These are phyloP conservation scores for Umbelopsis isabellina DNA, from an alignment of 192 early-diverging fungal species.

Conservation along the genomic window DNA sequence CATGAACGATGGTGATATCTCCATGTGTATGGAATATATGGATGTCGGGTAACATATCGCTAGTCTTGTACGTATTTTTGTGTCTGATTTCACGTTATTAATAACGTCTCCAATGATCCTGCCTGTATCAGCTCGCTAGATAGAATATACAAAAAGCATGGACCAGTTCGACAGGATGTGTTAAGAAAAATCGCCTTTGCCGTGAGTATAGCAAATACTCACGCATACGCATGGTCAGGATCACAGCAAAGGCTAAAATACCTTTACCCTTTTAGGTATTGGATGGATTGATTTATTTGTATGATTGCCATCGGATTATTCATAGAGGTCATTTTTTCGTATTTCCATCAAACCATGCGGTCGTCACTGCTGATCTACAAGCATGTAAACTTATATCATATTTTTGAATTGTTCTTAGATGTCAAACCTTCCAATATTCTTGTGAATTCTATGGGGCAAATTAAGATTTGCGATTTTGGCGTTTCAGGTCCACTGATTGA, in stretches of 20 bases:
- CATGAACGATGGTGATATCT: constrained; percentile 77
- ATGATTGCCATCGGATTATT: constrained; percentile 86
- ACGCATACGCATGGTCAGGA: neutral
- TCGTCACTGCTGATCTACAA: constrained; percentile 5
- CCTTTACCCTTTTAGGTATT: constrained; percentile 47
- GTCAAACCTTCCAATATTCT: constrained; percentile 89
- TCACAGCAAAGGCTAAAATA: constrained; percentile 7
- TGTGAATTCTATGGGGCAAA: constrained; percentile 77
- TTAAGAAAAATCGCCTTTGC: constrained; percentile 81
- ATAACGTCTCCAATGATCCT: neutral
- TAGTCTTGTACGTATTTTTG: neutral
- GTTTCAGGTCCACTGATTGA: constrained; percentile 87
- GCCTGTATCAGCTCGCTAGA: constrained; percentile 69
- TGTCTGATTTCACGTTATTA: neutral
- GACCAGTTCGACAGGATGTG: constrained; percentile 82
- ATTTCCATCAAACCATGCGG: neutral
- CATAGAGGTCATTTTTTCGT: constrained; percentile 70
- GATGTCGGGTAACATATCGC: constrained; percentile 63
- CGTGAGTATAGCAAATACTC: constrained; percentile 42
- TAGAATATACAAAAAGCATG: constrained; percentile 84
- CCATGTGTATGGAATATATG: constrained; percentile 98
- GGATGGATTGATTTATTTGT: constrained; percentile 80
- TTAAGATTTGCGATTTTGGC: constrained; percentile 89
- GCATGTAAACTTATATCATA: constrained; percentile 14
- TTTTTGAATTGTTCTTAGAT: constrained; percentile 47